Evolutionary conservation across 2,329 filamentous ascomycete species (phyloP), one percentile per base, ranked within the genome.

Genomic region (Dothiorella sarmentorum): DNA sequence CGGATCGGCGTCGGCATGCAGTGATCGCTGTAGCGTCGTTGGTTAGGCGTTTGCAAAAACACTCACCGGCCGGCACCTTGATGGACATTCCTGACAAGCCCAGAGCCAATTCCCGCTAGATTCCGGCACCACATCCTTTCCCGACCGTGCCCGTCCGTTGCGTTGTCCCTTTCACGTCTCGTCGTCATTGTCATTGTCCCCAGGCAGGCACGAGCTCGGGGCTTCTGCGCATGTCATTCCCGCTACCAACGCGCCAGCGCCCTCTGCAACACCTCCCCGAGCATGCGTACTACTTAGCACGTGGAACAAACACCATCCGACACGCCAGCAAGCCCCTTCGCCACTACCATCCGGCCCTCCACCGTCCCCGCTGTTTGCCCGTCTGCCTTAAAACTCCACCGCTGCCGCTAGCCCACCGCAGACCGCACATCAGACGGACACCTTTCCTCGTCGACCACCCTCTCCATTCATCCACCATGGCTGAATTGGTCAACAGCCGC

Each of bases 401-500:
- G 13, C 17, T 20, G 35, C 49, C 49, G 49, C 49, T 53, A 53
- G 18, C 33, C 15, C 49, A 33, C 40, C 31, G 15, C 42, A 27
- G 13, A 7, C 42, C 51, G 22, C 27, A 42, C 33, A 10, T 24
- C 35, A 31, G 33, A n/a, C 17, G 9, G 13, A n/a, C 20, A 29
- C 7, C 58, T 29, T 40, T 29, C 29, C 58, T 40, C 27, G 22
- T 22, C 40, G 10, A 9, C 45, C 55, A 37, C 52, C 58, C 40
- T 10, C 22, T 38, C 7, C 42, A 49, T 17, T 37, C 53, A 10
- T 49, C 60, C 62, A 65, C 68, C 62, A 63, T 64, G 58, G 53
- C 43, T 29, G 58, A 60, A 24, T 44, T 33, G 24, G 58, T 60
- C 40, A 51, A 56, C 42, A 35, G n/a, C 7, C 58, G 58, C 35